Conservation (phyloP, 768 basidiomycete genomes). For the Pulveroboletus sp. region DNA sequence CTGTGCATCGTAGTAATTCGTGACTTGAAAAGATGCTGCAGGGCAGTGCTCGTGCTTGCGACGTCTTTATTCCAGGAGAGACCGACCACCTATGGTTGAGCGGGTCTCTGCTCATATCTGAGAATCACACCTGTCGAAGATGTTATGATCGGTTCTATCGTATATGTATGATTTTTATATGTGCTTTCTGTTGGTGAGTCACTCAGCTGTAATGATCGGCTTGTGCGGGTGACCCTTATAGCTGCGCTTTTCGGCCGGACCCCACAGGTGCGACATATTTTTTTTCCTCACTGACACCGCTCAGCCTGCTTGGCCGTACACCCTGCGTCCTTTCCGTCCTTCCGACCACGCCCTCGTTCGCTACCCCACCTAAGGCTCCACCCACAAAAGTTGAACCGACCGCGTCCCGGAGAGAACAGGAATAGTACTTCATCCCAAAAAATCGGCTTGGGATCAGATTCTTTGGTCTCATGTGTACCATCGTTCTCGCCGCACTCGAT, state of each 20-base stretch:
- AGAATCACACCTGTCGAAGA: not conserved
- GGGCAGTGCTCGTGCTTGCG: too few species aligned
- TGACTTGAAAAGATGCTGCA: not conserved
- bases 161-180: too few species aligned
- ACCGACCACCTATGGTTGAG: too few species aligned
- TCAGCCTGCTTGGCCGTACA: too few species aligned
- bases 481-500: constrained; percentile 46
- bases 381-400: constrained; percentile 20
- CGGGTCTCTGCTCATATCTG: not conserved
- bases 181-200: too few species aligned
- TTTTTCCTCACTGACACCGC: too few species aligned
- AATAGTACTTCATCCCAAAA: constrained; percentile 40
- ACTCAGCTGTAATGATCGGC: not conserved
- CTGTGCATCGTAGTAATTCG: not conserved
- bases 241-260: constrained; percentile 5
- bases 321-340: not conserved
- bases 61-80: too few species aligned
- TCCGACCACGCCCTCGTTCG: constrained; percentile 11
- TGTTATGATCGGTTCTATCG: not conserved
- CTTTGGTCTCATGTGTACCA: constrained; percentile 39
- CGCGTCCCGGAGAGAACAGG: constrained; percentile 35
- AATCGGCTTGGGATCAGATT: constrained; percentile 42
- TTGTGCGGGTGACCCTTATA: not conserved
- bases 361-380: not conserved
- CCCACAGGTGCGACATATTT: too few species aligned